phyloP scores from a whole-genome alignment of 345 rosid genomes.

The Ceriops zippeliana region DNA sequence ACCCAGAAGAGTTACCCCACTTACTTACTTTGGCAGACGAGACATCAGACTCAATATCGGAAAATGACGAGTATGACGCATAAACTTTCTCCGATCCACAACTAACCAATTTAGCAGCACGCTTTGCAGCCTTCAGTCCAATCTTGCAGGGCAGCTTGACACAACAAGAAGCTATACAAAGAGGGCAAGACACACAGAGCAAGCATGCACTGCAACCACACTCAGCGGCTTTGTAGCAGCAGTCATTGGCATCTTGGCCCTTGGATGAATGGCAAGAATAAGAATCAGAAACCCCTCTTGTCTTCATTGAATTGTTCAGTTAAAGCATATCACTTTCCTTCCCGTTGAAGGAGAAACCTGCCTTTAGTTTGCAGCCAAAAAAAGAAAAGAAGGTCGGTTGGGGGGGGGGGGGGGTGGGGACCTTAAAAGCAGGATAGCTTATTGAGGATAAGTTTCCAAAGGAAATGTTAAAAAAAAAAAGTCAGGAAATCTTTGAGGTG shows the following conservation, averaged over 20 bases:
- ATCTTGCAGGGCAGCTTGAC: slow-evolving; percentile 57
- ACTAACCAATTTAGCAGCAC: slow-evolving; percentile 22
- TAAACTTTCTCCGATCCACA: slow-evolving; percentile 35
- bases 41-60: slow-evolving; percentile 54
- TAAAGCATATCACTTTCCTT: neutral
- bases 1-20: neutral
- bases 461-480: too few species aligned
- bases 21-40: slow-evolving; percentile 6
- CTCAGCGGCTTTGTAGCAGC: slow-evolving; percentile 34
- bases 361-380: neutral
- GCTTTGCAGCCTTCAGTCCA: slow-evolving; percentile 38
- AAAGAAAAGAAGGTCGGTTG: neutral
- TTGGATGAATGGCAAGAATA: too few species aligned
- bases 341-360: neutral
- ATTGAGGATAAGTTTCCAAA: too few species aligned
- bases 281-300: too few species aligned
- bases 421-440: neutral
- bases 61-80: slow-evolving; percentile 67
- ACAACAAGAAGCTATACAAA: slow-evolving; percentile 53
- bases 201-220: slow-evolving; percentile 52
- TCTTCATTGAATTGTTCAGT: neutral
- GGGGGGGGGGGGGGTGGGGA: too few species aligned
- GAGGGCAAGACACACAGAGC: slow-evolving; percentile 58
- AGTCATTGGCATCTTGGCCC: slow-evolving; percentile 1
- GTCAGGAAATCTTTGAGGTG: too few species aligned